phyloP scores from a whole-genome alignment of 331 rosid genomes.

The Quercus tomentella region DNA sequence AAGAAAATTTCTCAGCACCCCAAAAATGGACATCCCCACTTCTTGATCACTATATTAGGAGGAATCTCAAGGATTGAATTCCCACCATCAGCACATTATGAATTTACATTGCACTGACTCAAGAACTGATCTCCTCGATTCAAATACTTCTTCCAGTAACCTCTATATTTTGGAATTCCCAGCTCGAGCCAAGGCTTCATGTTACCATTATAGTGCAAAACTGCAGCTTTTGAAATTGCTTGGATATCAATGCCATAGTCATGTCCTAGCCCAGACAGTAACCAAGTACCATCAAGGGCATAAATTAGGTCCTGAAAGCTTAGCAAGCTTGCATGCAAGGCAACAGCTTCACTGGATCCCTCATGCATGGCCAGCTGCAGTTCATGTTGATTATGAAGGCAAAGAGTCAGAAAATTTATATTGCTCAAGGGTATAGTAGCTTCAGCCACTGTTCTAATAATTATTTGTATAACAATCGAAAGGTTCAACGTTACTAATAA shows the following conservation, averaged over 20 bases:
- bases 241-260: constrained; percentile 50
- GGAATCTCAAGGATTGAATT: constrained; percentile 34
- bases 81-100: constrained; percentile 37
- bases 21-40: constrained; percentile 41
- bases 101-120: constrained; percentile 87
- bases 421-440: constrained; percentile 1
- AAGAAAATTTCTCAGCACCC: constrained; percentile 38
- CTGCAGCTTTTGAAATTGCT: constrained; percentile 45
- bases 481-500: neutral
- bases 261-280: constrained; percentile 76
- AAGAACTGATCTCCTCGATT: constrained; percentile 79
- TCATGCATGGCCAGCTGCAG: constrained; percentile 43
- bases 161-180: constrained; percentile 81
- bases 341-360: constrained; percentile 34
- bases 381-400: constrained; percentile 9
- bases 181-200: constrained; percentile 99
- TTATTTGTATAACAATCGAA: neutral
- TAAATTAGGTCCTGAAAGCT: constrained; percentile 62
- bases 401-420: constrained; percentile 22
- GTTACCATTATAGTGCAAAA: constrained; percentile 89
- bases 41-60: constrained; percentile 34
- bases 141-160: constrained; percentile 76
- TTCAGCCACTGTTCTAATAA: neutral
- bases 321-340: constrained; percentile 77
- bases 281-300: constrained; percentile 67